phyloP scores from a whole-genome alignment of 768 basidiomycete genomes.

The Mycena maculata region DNA sequence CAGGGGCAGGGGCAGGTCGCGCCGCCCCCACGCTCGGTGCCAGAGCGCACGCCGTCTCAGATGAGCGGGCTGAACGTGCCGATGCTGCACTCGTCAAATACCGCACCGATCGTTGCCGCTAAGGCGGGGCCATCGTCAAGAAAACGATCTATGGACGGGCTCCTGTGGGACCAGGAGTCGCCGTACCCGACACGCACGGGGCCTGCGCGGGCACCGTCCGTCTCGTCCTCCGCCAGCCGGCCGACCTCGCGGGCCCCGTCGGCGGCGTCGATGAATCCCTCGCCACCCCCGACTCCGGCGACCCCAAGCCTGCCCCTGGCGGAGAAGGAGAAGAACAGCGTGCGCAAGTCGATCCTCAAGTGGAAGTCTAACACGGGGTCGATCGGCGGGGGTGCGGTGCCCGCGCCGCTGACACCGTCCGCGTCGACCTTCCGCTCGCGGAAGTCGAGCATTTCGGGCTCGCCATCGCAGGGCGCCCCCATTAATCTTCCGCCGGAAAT shows the following conservation, averaged over 20 bases:
- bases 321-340: conserved; percentile 54
- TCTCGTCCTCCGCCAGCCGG: conserved; percentile 20
- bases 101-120: conserved; percentile 53
- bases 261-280: conserved; percentile 47
- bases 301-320: conserved; percentile 30
- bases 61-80: conserved; percentile 29
- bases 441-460: conserved; percentile 31
- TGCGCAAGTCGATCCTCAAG: conserved; percentile 80
- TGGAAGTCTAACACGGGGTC: conserved; percentile 64
- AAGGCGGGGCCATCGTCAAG: conserved; percentile 52
- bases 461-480: conserved; percentile 41
- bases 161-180: conserved; percentile 81
- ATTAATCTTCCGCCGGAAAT: conserved; percentile 53
- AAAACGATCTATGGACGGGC: conserved; percentile 53
- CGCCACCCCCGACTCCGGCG: conserved; percentile 35
- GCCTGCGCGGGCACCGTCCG: conserved; percentile 36
- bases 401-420: conserved; percentile 34
- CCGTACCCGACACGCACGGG: conserved; percentile 64
- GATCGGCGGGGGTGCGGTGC: conserved; percentile 35
- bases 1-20: too few relatives aligned
- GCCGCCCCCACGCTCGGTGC: neutral
- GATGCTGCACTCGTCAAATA: conserved; percentile 36
- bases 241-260: conserved; percentile 37
- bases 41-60: conserved; percentile 12
- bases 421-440: conserved; percentile 29